phyloP scores from a whole-genome alignment of 495 filamentous ascomycete genomes.

The Penicillium canescens region DNA sequence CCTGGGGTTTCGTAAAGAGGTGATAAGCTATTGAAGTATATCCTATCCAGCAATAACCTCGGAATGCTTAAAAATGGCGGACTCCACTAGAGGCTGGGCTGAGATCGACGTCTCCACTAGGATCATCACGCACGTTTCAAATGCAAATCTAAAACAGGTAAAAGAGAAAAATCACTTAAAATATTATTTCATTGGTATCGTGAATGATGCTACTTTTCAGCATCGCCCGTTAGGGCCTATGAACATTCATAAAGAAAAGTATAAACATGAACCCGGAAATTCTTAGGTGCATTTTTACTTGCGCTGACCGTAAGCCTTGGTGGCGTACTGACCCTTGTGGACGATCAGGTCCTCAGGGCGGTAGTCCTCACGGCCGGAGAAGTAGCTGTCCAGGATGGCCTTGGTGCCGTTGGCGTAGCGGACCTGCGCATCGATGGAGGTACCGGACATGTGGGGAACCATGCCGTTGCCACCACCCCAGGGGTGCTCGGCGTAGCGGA shows the following conservation, averaged over 20 bases:
- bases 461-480: conserved; percentile 97
- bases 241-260: conserved; percentile 7
- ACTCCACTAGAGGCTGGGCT: background rate
- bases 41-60: no score
- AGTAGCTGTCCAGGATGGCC: conserved; percentile 87
- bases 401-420: conserved; percentile 90
- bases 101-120: conserved; percentile 1
- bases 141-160: background rate
- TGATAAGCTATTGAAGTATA: no score
- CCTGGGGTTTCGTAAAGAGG: no score
- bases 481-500: conserved; percentile 90
- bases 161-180: background rate
- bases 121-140: conserved; percentile 1
- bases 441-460: conserved; percentile 98
- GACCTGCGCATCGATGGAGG: conserved; percentile 95
- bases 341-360: conserved; percentile 90
- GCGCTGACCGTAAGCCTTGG: conserved; percentile 90
- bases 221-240: conserved; percentile 12
- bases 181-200: conserved; percentile 33
- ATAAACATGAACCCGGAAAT: conserved; percentile 7
- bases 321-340: conserved; percentile 87
- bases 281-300: conserved; percentile 43
- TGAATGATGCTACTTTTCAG: conserved; percentile 23
- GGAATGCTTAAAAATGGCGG: background rate
- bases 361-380: conserved; percentile 85